phyloP scores from a whole-genome alignment of 768 basidiomycete genomes.

The Calocera viscosa region DNA sequence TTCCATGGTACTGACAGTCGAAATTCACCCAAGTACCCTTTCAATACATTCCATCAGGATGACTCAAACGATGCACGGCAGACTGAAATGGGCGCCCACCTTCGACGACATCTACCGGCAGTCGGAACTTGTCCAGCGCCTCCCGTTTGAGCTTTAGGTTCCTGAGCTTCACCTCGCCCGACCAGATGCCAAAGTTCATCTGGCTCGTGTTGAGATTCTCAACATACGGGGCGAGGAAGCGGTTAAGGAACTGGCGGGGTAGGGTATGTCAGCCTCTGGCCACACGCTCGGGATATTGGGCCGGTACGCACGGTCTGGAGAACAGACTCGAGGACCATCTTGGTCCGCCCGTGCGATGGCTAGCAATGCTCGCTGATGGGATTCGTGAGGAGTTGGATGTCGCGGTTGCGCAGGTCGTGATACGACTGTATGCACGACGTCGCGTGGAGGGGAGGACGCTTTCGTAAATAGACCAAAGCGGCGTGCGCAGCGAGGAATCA shows the following conservation, averaged over 20 bases:
- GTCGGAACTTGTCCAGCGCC: conserved; percentile 84
- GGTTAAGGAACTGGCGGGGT: conserved; percentile 57
- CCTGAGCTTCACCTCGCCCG: conserved; percentile 51
- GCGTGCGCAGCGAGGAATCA: not conserved
- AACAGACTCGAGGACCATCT: not conserved
- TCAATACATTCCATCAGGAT: no score
- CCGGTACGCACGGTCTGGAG: not conserved
- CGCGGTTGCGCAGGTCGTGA: no score
- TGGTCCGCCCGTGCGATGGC: not conserved
- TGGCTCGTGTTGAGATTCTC: conserved; percentile 92
- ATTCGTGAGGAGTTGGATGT: no score
- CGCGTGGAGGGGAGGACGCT: no score
- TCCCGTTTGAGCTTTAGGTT: conserved; percentile 84
- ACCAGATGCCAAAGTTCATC: conserved; percentile 83
- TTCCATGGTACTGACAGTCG: conserved; percentile 80
- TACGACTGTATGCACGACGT: no score
- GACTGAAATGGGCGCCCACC: conserved; percentile 37
- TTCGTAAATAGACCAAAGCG: not conserved
- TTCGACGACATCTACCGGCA: conserved; percentile 91
- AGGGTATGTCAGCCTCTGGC: not conserved
- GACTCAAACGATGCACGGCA: no score
- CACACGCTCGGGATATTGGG: not conserved
- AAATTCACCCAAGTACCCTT: conserved; percentile 77
- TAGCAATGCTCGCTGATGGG: not conserved
- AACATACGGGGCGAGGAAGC: conserved; percentile 86